Percentiles rank a stretch among this genome's conserved stretches.
Conservation (phyloP, 345 rosid genomes). For the Garcia nutans region DNA sequence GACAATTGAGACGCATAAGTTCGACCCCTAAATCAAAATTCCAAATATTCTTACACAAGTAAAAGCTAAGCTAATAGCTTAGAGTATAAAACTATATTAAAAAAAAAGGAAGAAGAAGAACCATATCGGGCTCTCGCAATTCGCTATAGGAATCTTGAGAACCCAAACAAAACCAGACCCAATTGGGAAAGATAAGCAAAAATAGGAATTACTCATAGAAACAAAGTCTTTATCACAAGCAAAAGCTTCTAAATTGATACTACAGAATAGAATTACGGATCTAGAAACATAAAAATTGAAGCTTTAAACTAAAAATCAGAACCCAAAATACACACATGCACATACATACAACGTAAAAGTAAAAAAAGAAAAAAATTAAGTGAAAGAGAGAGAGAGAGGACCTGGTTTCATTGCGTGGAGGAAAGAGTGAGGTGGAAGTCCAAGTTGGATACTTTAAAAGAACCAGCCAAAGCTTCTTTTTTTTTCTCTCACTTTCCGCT, state of each 20-base stretch:
- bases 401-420: constrained; percentile 37
- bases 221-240: not conserved
- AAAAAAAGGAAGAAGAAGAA: not conserved
- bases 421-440: constrained; percentile 57
- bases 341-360: not conserved
- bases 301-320: not conserved
- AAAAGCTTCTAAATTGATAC: not conserved
- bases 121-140: not conserved
- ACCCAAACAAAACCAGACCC: constrained; percentile 10
- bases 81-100: not conserved
- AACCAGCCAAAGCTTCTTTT: not conserved
- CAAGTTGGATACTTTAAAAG: constrained; percentile 35
- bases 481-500: constrained; percentile 6
- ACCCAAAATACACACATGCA: not conserved
- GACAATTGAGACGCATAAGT: not conserved
- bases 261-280: constrained; percentile 1
- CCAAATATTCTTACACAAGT: constrained; percentile 3
- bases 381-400: constrained; percentile 10
- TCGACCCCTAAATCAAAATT: not conserved
- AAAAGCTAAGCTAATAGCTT: not conserved
- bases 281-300: not conserved
- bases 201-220: not conserved
- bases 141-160: constrained; percentile 13
- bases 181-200: constrained; percentile 4
- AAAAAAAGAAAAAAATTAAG: not conserved